These are phyloP conservation scores for Kwoniella pini DNA, from an alignment of 768 basidiomycete genomes.

Conservation along the genomic window DNA sequence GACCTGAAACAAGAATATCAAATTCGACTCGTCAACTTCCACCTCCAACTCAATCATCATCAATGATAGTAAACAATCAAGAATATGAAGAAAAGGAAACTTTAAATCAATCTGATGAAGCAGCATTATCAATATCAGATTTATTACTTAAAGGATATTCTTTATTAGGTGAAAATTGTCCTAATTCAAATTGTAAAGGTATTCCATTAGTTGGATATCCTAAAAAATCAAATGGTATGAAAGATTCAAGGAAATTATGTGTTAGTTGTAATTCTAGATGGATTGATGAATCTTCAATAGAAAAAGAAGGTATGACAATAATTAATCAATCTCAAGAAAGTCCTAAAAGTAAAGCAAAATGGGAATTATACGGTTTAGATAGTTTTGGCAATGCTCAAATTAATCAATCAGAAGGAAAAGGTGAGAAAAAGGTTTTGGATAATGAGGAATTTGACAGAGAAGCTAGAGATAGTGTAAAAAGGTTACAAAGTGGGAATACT, in stretches of 20 bases:
- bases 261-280: slow-evolving; percentile 44
- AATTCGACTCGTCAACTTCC: too few species aligned
- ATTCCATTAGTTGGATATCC: slow-evolving; percentile 53
- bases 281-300: slow-evolving; percentile 22
- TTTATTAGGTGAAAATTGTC: slow-evolving; percentile 43
- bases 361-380: slow-evolving; percentile 39
- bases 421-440: slow-evolving; percentile 26
- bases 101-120: slow-evolving; percentile 16
- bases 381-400: neutral
- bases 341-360: slow-evolving; percentile 35
- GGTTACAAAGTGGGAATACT: neutral
- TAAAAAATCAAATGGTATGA: slow-evolving; percentile 29
- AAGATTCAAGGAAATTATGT: slow-evolving; percentile 42
- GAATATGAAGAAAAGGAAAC: neutral
- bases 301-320: neutral
- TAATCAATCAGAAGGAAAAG: slow-evolving; percentile 10
- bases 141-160: slow-evolving; percentile 50
- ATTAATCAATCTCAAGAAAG: slow-evolving; percentile 19
- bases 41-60: neutral
- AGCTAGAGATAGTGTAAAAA: slow-evolving; percentile 5
- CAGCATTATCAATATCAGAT: slow-evolving; percentile 35
- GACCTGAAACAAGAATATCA: slow-evolving; percentile 24
- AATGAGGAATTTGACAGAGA: slow-evolving; percentile 21
- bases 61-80: neutral
- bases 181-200: slow-evolving; percentile 36